phyloP scores from a whole-genome alignment of 441 rosid species.

The Erysimum cheiri region DNA sequence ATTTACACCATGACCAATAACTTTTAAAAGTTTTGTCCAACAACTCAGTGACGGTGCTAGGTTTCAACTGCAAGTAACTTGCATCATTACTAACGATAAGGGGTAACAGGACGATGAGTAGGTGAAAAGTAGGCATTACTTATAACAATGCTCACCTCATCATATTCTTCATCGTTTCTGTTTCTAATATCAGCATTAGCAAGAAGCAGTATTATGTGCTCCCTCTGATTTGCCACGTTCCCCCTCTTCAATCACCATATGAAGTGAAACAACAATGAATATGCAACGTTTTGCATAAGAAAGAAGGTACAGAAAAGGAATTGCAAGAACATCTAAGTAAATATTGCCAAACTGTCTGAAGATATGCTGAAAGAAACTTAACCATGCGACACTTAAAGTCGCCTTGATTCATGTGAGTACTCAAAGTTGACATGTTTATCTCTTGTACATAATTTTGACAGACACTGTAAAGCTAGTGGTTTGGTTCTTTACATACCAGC shows the following conservation, averaged over 20 bases:
- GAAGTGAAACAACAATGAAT: conserved; percentile 35
- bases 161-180: conserved; percentile 50
- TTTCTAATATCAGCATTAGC: conserved; percentile 87
- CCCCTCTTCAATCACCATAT: conserved; percentile 75
- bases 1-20: conserved; percentile 90
- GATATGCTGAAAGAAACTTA: background rate
- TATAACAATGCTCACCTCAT: conserved; percentile 51
- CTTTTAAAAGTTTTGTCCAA: conserved; percentile 75
- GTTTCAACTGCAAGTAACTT: conserved; percentile 67
- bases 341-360: background rate
- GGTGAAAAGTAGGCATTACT: background rate
- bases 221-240: conserved; percentile 98
- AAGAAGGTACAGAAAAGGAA: conserved; percentile 13
- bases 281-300: conserved; percentile 19
- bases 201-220: conserved; percentile 87
- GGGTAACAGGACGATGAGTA: conserved; percentile 15
- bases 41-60: conserved; percentile 56
- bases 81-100: conserved; percentile 38
- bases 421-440: background rate
- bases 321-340: conserved; percentile 1
- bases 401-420: background rate
- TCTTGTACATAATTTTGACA: background rate
- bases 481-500: background rate
- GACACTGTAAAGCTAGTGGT: background rate
- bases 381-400: background rate